Evolutionary conservation across 2,329 filamentous ascomycete species (phyloP).

Genomic region (Ascocoryne sarcoides): DNA sequence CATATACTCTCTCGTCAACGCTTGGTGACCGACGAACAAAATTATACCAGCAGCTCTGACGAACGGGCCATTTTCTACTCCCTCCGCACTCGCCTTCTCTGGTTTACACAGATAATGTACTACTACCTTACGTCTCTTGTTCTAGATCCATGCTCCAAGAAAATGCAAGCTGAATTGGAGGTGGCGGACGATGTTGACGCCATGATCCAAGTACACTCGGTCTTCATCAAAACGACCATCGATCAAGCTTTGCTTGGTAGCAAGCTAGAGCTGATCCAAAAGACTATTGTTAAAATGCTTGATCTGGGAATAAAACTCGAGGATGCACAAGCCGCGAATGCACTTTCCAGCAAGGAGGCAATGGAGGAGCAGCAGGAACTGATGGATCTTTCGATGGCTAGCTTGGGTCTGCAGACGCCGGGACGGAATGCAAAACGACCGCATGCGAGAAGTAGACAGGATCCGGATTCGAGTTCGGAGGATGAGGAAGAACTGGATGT

Average conservation of each 20-base stretch:
- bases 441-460: constrained; percentile 16
- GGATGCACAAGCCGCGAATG: constrained; percentile 41
- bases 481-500: constrained; percentile 31
- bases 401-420: constrained; percentile 24
- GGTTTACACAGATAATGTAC: constrained; percentile 68
- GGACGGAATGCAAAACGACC: constrained; percentile 19
- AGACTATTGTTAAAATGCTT: constrained; percentile 65
- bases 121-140: constrained; percentile 70
- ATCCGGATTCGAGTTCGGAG: constrained; percentile 29
- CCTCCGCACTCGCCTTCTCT: constrained; percentile 61
- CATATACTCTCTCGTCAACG: constrained; percentile 53
- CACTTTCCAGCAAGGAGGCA: constrained; percentile 13
- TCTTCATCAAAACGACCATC: constrained; percentile 53
- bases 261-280: constrained; percentile 60
- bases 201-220: constrained; percentile 64
- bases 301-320: constrained; percentile 66
- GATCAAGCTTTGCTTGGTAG: constrained; percentile 61
- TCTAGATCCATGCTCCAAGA: constrained; percentile 48
- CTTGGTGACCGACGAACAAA: constrained; percentile 34
- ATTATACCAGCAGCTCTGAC: constrained; percentile 31
- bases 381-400: constrained; percentile 25
- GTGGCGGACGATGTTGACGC: constrained; percentile 65
- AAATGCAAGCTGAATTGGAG: constrained; percentile 49
- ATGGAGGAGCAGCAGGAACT: constrained; percentile 21
- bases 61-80: constrained; percentile 45